These are phyloP conservation scores for Erodium texanum DNA, from an alignment of 441 rosid genomes.

Conservation along the genomic window DNA sequence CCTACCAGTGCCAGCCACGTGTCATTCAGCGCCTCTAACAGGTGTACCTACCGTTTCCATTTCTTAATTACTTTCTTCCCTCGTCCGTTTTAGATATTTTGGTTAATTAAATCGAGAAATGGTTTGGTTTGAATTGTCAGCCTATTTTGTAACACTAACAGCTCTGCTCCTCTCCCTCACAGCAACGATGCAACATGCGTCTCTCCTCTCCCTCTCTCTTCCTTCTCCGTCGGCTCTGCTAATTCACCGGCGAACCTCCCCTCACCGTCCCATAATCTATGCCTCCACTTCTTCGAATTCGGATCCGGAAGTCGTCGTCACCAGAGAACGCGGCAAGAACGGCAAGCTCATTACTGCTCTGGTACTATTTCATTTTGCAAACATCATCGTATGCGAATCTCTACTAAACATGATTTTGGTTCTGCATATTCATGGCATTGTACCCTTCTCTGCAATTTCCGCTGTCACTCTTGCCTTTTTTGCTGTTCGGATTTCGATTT, in stretches of 20 bases:
- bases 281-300: background rate
- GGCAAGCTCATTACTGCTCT: background rate
- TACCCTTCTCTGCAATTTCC: background rate
- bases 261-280: background rate
- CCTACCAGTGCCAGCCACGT: too few species aligned
- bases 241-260: background rate
- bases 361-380: background rate
- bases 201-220: background rate
- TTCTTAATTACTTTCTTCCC: too few species aligned
- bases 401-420: background rate
- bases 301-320: background rate
- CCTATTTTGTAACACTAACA: too few species aligned
- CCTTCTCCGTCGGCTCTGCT: background rate
- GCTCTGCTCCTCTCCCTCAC: too few species aligned
- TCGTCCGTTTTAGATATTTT: background rate
- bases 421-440: background rate
- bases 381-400: background rate
- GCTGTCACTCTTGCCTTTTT: background rate
- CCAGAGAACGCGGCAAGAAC: conserved; percentile 9
- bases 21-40: too few species aligned
- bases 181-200: background rate
- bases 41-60: too few species aligned
- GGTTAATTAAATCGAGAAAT: background rate
- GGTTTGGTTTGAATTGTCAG: too few species aligned
- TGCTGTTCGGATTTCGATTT: background rate